These are phyloP conservation scores for Globisporangium viniferum DNA, from an alignment of 352 stramenopile genomes.

Conservation along the genomic window DNA sequence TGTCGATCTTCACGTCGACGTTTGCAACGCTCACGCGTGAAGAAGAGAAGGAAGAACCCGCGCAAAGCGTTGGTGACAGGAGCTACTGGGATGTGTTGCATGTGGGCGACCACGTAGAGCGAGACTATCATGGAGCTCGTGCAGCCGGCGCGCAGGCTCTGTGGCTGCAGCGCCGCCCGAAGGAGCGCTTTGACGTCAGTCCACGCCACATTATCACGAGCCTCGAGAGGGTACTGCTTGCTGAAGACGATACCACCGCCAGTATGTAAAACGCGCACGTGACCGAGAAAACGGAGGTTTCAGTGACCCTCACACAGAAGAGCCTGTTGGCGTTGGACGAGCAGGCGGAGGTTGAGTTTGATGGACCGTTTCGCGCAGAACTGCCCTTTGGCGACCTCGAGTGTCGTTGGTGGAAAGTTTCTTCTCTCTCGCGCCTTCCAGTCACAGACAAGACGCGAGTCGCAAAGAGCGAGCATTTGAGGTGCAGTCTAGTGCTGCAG, in stretches of 20 bases:
- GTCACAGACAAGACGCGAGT: conserved; percentile 1
- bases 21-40: conserved; percentile 22
- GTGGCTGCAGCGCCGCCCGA: conserved; percentile 31
- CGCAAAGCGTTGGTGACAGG: not conserved
- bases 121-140: conserved; percentile 53
- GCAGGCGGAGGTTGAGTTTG: conserved; percentile 7
- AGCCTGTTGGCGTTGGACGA: not conserved
- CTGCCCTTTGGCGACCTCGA: conserved; percentile 8
- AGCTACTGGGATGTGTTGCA: conserved; percentile 36
- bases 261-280: conserved; percentile 6
- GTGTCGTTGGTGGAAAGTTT: conserved; percentile 4
- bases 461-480: not conserved
- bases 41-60: not conserved
- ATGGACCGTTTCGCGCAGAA: conserved; percentile 7
- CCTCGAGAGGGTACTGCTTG: conserved; percentile 25
- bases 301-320: not conserved
- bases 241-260: not conserved
- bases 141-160: conserved; percentile 36
- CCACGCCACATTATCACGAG: conserved; percentile 27
- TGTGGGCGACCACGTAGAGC: conserved; percentile 51
- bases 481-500: not conserved
- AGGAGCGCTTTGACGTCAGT: conserved; percentile 7
- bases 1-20: conserved; percentile 54
- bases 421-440: conserved; percentile 1
- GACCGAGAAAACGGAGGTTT: conserved; percentile 2